These are phyloP conservation scores for Tylopilus sp. DNA, from an alignment of 768 basidiomycete species.

Conservation along the genomic window DNA sequence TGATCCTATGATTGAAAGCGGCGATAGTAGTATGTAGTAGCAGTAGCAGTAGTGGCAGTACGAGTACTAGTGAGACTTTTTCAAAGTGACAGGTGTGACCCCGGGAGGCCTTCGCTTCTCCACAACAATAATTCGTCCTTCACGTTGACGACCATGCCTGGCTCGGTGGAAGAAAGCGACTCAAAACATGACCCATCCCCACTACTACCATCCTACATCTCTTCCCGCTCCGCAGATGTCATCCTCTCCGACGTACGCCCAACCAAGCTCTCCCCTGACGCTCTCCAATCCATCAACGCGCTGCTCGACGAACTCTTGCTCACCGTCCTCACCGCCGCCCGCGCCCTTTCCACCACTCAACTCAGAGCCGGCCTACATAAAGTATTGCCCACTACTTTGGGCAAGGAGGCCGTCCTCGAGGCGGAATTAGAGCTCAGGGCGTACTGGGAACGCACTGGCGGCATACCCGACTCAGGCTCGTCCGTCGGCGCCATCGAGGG, in stretches of 20 bases:
- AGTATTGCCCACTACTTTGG: constrained; percentile 74
- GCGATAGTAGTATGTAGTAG: no score
- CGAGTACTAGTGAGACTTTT: no score
- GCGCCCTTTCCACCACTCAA: constrained; percentile 69
- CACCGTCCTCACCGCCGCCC: constrained; percentile 61
- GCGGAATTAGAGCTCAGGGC: constrained; percentile 90
- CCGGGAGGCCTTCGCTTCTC: no score
- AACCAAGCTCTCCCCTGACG: constrained; percentile 77
- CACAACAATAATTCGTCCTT: no score
- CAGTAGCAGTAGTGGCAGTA: no score
- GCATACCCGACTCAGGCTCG: constrained; percentile 29
- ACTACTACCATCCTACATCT: constrained; percentile 72
- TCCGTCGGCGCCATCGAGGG: constrained; percentile 40
- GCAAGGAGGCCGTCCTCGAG: constrained; percentile 89
- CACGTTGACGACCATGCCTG: constrained; percentile 41
- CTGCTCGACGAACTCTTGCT: constrained; percentile 83
- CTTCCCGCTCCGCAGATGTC: constrained; percentile 80
- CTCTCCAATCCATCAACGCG: constrained; percentile 76
- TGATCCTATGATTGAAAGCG: background rate
- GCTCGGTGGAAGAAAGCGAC: constrained; percentile 38
- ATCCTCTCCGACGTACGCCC: constrained; percentile 91
- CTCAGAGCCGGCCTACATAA: constrained; percentile 69
- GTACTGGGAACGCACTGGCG: constrained; percentile 74
- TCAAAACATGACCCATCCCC: constrained; percentile 7
- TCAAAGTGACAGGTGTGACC: background rate